Base-by-base conservation (phyloP, 2,329 filamentous ascomycete genomes). In the Myrmaecium sp. region DNA sequence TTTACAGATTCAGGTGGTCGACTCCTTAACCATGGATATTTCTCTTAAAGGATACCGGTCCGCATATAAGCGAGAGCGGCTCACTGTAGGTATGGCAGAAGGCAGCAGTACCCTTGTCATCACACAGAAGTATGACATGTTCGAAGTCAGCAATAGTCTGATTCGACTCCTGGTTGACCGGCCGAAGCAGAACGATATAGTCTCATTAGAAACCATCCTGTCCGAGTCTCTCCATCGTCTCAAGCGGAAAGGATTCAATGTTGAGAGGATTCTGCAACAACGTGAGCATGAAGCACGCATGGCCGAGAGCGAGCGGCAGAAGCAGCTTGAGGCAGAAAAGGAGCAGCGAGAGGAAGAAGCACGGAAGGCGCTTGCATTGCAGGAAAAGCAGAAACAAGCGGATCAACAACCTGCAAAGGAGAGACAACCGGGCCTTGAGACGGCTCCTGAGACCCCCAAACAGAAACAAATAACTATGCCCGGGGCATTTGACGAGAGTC, bases 161-260 rank as follows among this genome's bases (percentile, higher is more conserved):
- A 82, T 86, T 34, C 72, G 76, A 41, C 57, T 92, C 27, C 62
- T 98, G 19, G 61, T 98, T 25, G 69, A 70, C 27, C 69, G 82
- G 13, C 79, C 92, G 41, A 86, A 80, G 36, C 77, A 89, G 42
- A 79, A 91, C 44, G 83, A 86, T 2, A 82, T 81, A 29, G 66
- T 94, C 30, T 86, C 89, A 28, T 71, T 98, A 30, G 89, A 95
- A 52, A 84, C 82, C 28, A 76, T 98, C 35, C 58, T 98, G 19
- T 86, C 79, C 31, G 73, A 89, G 6, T 81, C 86, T 39, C 62
- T 98, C 14, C 67, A 78, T 24, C 74, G 84, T 27, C 57, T 98
- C 21, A 74, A 81, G 40, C 72, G 74, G 33, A 81, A 89, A 36
- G 89, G 89, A 2, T 95, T 94, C 60, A 95, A 98, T 38, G 89